Conservation (phyloP, 805 yeast species). For the Metschnikowia aberdeeniae region DNA sequence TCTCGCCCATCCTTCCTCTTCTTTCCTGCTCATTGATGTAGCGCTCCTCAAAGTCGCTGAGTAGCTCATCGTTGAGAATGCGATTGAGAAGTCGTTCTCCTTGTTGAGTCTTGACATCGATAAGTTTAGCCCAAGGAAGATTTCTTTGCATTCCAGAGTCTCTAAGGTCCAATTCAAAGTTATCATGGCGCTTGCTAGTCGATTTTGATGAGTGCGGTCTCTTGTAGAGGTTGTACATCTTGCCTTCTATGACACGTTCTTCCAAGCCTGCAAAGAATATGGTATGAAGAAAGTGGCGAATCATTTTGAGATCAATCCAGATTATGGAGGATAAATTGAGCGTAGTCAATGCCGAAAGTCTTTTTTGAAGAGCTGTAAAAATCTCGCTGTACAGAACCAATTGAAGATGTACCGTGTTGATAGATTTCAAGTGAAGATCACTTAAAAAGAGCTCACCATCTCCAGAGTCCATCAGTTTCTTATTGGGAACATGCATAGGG, state of each 20-base stretch:
- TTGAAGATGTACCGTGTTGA: constrained; percentile 29
- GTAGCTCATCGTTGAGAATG: constrained; percentile 30
- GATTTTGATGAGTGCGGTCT: neutral
- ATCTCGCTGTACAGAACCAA: constrained; percentile 33
- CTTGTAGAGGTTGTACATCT: constrained; percentile 4
- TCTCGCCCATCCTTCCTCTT: constrained; percentile 43
- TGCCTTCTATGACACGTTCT: constrained; percentile 5
- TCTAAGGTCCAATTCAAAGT: constrained; percentile 33
- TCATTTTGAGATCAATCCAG: constrained; percentile 42
- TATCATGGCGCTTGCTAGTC: neutral
- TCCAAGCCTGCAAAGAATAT: constrained; percentile 5
- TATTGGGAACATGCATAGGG: constrained; percentile 26
- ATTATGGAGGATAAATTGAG: constrained; percentile 43
- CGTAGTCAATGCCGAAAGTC: constrained; percentile 25
- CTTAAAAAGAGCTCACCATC: constrained; percentile 34
- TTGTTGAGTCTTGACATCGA: constrained; percentile 8
- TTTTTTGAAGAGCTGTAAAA: constrained; percentile 13
- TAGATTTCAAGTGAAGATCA: constrained; percentile 39
- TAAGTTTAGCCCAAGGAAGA: constrained; percentile 42
- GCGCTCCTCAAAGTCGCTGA: constrained; percentile 27
- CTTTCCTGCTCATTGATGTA: constrained; percentile 31
- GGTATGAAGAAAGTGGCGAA: constrained; percentile 28
- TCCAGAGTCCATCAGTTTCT: constrained; percentile 12
- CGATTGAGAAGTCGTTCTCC: constrained; percentile 17
- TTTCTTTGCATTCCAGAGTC: constrained; percentile 48